Percentiles rank a stretch among this genome's conserved stretches.
phyloP scores from a whole-genome alignment of 2,329 filamentous ascomycete genomes.

The Diplocarpon mali region DNA sequence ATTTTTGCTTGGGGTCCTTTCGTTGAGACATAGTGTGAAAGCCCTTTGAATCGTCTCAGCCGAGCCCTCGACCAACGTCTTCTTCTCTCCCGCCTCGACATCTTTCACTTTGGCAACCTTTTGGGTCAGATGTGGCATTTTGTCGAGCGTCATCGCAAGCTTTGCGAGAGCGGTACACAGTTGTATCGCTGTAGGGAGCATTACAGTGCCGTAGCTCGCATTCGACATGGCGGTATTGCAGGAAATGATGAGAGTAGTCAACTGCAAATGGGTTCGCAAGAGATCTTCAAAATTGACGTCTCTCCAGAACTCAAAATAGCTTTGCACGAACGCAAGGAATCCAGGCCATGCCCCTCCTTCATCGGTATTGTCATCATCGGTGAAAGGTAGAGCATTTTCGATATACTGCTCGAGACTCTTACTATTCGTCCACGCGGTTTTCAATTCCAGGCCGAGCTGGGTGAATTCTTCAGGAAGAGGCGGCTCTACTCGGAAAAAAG shows the following conservation, averaged over 20 bases:
- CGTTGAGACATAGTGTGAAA: conserved; percentile 81
- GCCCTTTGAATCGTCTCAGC: conserved; percentile 84
- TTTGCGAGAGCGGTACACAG: conserved; percentile 71
- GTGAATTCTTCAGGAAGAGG: conserved; percentile 56
- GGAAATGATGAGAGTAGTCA: conserved; percentile 68
- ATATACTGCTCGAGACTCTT: conserved; percentile 52
- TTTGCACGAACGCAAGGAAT: conserved; percentile 67
- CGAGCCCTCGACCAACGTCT: conserved; percentile 72
- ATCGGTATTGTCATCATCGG: conserved; percentile 52
- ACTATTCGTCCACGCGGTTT: conserved; percentile 38
- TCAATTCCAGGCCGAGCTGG: conserved; percentile 57
- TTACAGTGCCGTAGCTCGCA: conserved; percentile 65
- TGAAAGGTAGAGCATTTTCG: conserved; percentile 51
- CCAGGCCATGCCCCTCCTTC: conserved; percentile 61
- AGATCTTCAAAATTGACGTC: conserved; percentile 70
- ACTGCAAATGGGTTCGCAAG: conserved; percentile 60
- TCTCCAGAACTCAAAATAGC: conserved; percentile 71
- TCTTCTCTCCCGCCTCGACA: conserved; percentile 54
- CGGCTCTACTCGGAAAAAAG: conserved; percentile 67
- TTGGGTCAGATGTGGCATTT: conserved; percentile 64
- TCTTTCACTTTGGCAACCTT: conserved; percentile 41
- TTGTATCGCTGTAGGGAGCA: conserved; percentile 74
- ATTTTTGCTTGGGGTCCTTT: conserved; percentile 55
- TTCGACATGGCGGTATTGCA: conserved; percentile 75
- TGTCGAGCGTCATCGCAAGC: conserved; percentile 75